These are phyloP conservation scores for Tricholoma hemisulphureum DNA, from an alignment of 768 basidiomycete species.

Conservation along the genomic window DNA sequence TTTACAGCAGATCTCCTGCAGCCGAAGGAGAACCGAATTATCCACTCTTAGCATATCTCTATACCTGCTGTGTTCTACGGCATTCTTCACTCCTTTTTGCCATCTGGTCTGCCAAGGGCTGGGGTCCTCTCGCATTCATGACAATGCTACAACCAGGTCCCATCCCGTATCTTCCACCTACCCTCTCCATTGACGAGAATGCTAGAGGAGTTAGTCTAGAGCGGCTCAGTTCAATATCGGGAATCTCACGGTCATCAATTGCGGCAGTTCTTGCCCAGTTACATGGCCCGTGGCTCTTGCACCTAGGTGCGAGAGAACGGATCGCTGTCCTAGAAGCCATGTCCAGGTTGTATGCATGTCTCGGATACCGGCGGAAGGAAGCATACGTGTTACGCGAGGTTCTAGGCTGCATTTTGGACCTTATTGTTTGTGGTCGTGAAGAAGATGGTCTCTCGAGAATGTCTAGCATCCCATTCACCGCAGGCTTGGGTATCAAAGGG, in stretches of 20 bases:
- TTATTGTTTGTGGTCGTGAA: constrained; percentile 81
- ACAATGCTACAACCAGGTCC: constrained; percentile 69
- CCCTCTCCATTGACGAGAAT: constrained; percentile 45
- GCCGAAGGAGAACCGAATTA: constrained; percentile 57
- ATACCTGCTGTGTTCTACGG: constrained; percentile 65
- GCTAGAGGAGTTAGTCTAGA: constrained; percentile 55
- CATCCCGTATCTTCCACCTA: constrained; percentile 58
- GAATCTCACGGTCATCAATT: constrained; percentile 68
- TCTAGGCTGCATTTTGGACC: constrained; percentile 78
- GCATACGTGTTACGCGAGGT: constrained; percentile 84
- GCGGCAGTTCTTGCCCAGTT: constrained; percentile 63
- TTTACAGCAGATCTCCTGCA: constrained; percentile 62
- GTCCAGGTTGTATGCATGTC: constrained; percentile 71
- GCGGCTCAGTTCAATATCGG: constrained; percentile 64
- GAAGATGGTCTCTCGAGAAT: constrained; percentile 56
- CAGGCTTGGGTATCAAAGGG: constrained; percentile 51
- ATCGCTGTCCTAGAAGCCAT: constrained; percentile 67
- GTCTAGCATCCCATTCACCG: constrained; percentile 37
- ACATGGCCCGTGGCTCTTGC: constrained; percentile 86
- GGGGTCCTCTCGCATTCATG: constrained; percentile 76
- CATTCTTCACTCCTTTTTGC: constrained; percentile 74
- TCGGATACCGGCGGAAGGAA: constrained; percentile 89
- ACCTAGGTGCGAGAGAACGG: constrained; percentile 74
- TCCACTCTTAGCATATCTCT: constrained; percentile 66
- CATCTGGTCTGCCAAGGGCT: constrained; percentile 84